Conservation (phyloP, 1,284 basidiomycete genomes). For the Ceratobasidium sp. region DNA sequence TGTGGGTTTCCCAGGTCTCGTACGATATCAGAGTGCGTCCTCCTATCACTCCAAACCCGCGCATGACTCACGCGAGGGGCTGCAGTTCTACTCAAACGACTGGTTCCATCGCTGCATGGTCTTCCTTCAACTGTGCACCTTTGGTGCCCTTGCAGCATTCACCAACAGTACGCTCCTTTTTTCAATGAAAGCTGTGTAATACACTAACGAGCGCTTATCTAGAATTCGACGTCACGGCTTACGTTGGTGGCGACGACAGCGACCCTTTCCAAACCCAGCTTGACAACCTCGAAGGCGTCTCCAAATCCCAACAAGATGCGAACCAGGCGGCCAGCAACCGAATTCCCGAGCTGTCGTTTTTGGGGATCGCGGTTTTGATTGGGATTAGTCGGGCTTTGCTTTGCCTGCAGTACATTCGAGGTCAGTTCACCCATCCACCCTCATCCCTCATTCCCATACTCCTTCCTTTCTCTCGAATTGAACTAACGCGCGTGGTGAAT, state of each 20-base stretch:
- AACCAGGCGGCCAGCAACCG: neutral
- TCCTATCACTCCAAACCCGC: too few species aligned
- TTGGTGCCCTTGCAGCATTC: constrained; percentile 38
- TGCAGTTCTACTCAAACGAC: constrained; percentile 43
- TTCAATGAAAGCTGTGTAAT: too few species aligned
- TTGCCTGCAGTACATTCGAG: constrained; percentile 28
- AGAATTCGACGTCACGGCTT: constrained; percentile 36
- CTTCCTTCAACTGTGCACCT: constrained; percentile 38
- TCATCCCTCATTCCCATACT: too few species aligned
- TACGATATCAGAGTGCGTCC: constrained; percentile 31
- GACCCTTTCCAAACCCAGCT: constrained; percentile 1
- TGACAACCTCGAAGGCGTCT: neutral
- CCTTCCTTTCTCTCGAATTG: too few species aligned
- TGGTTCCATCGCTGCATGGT: constrained; percentile 43
- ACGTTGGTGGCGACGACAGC: neutral
- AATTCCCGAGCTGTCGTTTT: constrained; percentile 12
- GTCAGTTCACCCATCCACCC: neutral
- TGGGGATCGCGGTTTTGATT: constrained; percentile 28
- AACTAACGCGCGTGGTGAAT: too few species aligned
- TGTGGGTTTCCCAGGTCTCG: constrained; percentile 42
- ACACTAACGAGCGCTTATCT: too few species aligned
- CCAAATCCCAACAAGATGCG: neutral
- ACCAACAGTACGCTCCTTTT: constrained; percentile 30
- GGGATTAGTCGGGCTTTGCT: constrained; percentile 21
- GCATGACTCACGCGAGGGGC: neutral